Evolutionary conservation across 2,329 filamentous ascomycete species (phyloP).

Genomic region (Raffaelea ambrosiae): DNA sequence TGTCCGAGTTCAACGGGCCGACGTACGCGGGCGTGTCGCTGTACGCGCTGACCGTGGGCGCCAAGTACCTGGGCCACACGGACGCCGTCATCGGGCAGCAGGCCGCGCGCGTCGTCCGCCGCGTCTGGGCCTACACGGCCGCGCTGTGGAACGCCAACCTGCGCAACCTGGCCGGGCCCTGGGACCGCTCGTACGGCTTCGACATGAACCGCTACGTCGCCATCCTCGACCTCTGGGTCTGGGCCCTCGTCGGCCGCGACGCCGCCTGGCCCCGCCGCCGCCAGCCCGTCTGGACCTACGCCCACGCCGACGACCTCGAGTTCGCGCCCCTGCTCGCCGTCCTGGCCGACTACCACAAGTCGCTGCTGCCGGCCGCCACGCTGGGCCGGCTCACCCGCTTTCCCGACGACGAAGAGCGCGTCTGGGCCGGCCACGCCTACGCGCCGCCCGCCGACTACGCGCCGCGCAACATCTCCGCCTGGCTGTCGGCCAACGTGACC

Average conservation of each 20-base stretch:
- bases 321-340: conserved; percentile 45
- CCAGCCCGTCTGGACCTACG: conserved; percentile 28
- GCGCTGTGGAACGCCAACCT: conserved; percentile 49
- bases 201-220: conserved; percentile 56
- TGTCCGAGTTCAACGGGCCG: conserved; percentile 55
- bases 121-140: conserved; percentile 39
- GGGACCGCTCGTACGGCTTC: conserved; percentile 55
- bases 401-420: conserved; percentile 35
- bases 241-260: conserved; percentile 45
- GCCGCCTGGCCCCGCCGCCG: conserved; percentile 14
- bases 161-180: conserved; percentile 54
- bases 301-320: conserved; percentile 50
- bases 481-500: conserved; percentile 46
- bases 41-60: conserved; percentile 40
- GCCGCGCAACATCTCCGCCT: conserved; percentile 50
- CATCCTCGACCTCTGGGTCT: conserved; percentile 50
- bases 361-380: conserved; percentile 17
- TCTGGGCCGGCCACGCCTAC: conserved; percentile 41
- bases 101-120: conserved; percentile 39
- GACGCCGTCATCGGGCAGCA: conserved; percentile 44
- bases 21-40: conserved; percentile 57
- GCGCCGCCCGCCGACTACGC: conserved; percentile 50
- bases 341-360: not conserved
- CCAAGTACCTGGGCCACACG: conserved; percentile 44
- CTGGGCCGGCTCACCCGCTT: conserved; percentile 35